phyloP scores from a whole-genome alignment of 2,329 filamentous ascomycete genomes.

The Pseudocercospora cruenta region DNA sequence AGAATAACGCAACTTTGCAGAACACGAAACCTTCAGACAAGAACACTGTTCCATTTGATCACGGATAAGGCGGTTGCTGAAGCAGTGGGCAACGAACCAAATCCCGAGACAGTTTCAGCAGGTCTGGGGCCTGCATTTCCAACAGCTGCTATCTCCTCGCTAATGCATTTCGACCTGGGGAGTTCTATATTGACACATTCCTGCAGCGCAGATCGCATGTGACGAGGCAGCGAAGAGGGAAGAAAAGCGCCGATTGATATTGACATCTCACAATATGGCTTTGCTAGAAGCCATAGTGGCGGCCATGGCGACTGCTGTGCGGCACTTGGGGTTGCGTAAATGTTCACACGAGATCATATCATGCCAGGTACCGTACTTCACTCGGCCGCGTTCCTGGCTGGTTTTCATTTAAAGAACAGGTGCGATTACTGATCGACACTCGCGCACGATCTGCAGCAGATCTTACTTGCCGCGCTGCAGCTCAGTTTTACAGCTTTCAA shows the following conservation, averaged over 20 bases:
- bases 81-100: too few species aligned
- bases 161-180: not conserved
- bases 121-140: not conserved
- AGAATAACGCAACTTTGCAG: too few species aligned
- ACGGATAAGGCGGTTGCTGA: too few species aligned
- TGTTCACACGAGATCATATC: too few species aligned
- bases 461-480: not conserved
- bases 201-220: conserved; percentile 1
- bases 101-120: too few species aligned
- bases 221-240: not conserved
- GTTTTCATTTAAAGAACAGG: not conserved
- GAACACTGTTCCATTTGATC: too few species aligned
- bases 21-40: too few species aligned
- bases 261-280: too few species aligned
- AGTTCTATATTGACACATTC: not conserved
- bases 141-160: not conserved
- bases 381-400: not conserved
- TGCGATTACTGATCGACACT: not conserved
- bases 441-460: not conserved
- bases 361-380: not conserved
- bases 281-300: too few species aligned
- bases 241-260: too few species aligned
- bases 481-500: not conserved
- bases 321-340: too few species aligned
- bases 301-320: too few species aligned